These are phyloP conservation scores for Neurospora sp. DNA, from an alignment of 2,329 filamentous ascomycete genomes.

Conservation along the genomic window DNA sequence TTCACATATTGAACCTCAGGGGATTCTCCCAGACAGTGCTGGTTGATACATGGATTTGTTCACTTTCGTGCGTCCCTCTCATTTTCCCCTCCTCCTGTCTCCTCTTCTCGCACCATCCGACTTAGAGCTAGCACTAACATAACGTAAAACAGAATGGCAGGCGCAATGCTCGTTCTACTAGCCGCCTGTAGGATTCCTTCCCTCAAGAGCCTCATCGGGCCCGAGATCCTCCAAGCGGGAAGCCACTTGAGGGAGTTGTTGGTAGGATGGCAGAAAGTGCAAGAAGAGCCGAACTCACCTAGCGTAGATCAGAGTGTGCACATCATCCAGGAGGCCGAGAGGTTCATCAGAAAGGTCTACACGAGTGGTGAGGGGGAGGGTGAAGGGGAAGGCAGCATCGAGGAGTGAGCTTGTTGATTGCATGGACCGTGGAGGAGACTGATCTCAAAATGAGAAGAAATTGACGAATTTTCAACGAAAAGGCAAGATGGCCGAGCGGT, in stretches of 20 bases:
- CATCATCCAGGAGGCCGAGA: slow-evolving; percentile 34
- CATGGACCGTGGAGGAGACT: not conserved
- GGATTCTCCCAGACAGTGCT: slow-evolving; percentile 40
- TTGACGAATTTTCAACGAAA: not conserved
- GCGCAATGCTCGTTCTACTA: slow-evolving; percentile 38
- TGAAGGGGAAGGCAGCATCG: not conserved
- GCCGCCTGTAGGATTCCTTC: slow-evolving; percentile 32
- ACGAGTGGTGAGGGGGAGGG: slow-evolving; percentile 2
- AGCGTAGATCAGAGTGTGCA: slow-evolving; percentile 37
- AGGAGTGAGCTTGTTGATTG: not conserved
- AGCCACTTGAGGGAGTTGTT: slow-evolving; percentile 31
- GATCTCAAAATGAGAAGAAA: not conserved
- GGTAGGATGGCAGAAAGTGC: slow-evolving; percentile 31
- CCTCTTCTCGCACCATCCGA: not conserved
- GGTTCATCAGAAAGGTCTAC: slow-evolving; percentile 29
- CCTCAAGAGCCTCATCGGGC: slow-evolving; percentile 28
- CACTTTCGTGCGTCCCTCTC: slow-evolving; percentile 33
- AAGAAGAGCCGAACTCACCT: slow-evolving; percentile 30
- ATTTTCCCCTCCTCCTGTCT: not conserved
- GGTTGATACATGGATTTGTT: slow-evolving; percentile 46
- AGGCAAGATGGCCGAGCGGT: not conserved
- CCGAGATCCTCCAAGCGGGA: slow-evolving; percentile 29
- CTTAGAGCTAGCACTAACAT: not conserved
- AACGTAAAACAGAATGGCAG: slow-evolving; percentile 30
- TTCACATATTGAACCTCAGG: slow-evolving; percentile 39